A percentile compares a stretch with the other conserved stretches of the same genome.
Conservation (phyloP, 768 basidiomycete species). For the Suillus fuscotomentosus region DNA sequence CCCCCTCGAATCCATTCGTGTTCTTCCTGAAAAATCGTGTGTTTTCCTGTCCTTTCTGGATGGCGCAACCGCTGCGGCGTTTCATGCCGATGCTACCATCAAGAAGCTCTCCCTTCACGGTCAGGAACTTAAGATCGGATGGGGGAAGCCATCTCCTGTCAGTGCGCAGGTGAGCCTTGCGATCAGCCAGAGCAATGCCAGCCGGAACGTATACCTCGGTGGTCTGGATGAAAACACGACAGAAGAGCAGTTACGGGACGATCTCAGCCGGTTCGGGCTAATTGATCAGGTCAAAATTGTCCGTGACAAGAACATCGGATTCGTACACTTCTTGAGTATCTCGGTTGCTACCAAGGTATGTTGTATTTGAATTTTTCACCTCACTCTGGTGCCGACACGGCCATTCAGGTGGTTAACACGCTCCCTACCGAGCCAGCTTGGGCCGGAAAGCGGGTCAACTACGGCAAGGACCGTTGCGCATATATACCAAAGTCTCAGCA, state of each 20-base stretch:
- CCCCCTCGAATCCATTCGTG: slow-evolving; percentile 90
- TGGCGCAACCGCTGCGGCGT: slow-evolving; percentile 87
- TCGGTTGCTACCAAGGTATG: slow-evolving; percentile 90
- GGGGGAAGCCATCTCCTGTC: slow-evolving; percentile 93
- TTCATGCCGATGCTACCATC: slow-evolving; percentile 95
- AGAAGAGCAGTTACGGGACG: slow-evolving; percentile 90
- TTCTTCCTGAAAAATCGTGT: slow-evolving; percentile 95
- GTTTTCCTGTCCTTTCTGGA: slow-evolving; percentile 99
- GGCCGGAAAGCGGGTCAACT: slow-evolving; percentile 96
- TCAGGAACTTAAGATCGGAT: slow-evolving; percentile 97
- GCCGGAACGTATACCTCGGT: slow-evolving; percentile 94
- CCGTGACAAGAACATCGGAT: slow-evolving; percentile 98
- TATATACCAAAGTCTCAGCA: slow-evolving; percentile 96
- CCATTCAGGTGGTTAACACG: slow-evolving; percentile 80
- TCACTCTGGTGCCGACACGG: not conserved
- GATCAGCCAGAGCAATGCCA: slow-evolving; percentile 90
- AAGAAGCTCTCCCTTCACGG: slow-evolving; percentile 92
- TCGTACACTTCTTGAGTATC: slow-evolving; percentile 97
- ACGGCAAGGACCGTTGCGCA: slow-evolving; percentile 97
- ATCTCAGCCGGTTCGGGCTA: slow-evolving; percentile 87
- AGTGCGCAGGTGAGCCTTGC: slow-evolving; percentile 84
- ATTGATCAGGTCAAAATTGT: slow-evolving; percentile 99
- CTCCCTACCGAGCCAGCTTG: slow-evolving; percentile 90
- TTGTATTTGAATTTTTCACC: slow-evolving; percentile 12
- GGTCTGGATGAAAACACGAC: slow-evolving; percentile 88